Conservation (phyloP, 345 rosid species). For the Aurinia saxatilis region DNA sequence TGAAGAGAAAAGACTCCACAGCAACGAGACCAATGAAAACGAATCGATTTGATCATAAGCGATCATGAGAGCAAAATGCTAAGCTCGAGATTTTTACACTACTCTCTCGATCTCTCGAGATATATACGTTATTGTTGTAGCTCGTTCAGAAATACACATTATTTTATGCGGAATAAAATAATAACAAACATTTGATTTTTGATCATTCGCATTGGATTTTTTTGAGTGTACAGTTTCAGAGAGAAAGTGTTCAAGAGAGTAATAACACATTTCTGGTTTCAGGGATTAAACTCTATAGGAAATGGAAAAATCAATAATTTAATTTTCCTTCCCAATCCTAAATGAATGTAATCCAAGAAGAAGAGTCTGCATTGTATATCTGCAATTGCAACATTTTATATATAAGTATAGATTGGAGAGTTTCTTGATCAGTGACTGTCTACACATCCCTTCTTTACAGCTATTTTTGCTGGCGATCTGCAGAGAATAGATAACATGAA, state of each 20-base stretch:
- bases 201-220: constrained; percentile 33
- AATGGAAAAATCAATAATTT: neutral
- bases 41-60: constrained; percentile 39
- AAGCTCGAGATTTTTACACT: neutral
- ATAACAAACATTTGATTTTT: constrained; percentile 10
- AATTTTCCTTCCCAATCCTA: constrained; percentile 14
- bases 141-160: neutral
- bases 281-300: constrained; percentile 6
- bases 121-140: too few relatives aligned
- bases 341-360: constrained; percentile 22
- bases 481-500: constrained; percentile 9
- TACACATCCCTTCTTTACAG: constrained; percentile 24
- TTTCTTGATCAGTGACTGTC: constrained; percentile 16
- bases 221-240: constrained; percentile 28
- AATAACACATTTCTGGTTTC: constrained; percentile 4
- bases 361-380: constrained; percentile 19
- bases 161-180: neutral
- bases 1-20: constrained; percentile 3
- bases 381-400: constrained; percentile 23
- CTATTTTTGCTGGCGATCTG: constrained; percentile 17
- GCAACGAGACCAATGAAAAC: constrained; percentile 21
- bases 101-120: neutral
- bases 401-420: constrained; percentile 11
- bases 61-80: constrained; percentile 26
- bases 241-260: constrained; percentile 16